These are phyloP conservation scores for Pelargonium nanum DNA, from an alignment of 345 rosid species.

Conservation along the genomic window DNA sequence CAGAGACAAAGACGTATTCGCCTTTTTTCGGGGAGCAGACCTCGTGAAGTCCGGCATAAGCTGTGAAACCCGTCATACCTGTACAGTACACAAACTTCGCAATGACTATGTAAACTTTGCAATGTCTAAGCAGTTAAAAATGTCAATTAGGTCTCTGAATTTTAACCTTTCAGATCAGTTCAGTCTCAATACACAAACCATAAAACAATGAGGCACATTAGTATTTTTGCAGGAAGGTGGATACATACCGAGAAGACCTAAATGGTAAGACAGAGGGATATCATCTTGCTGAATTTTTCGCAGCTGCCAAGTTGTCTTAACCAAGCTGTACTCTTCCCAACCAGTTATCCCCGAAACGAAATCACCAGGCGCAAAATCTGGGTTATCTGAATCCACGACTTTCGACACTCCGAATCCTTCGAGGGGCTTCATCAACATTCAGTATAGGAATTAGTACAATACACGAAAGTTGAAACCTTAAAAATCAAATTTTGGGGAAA, in stretches of 20 bases:
- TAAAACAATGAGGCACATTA: background rate
- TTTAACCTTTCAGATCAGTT: too few species aligned
- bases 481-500: too few species aligned
- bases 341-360: constrained; percentile 45
- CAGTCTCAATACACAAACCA: too few species aligned
- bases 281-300: constrained; percentile 37
- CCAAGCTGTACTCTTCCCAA: constrained; percentile 76
- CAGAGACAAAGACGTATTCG: constrained; percentile 54
- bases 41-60: constrained; percentile 58
- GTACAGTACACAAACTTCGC: background rate
- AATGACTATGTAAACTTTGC: too few species aligned
- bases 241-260: constrained; percentile 64
- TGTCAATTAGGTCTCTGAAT: too few species aligned
- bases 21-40: constrained; percentile 52
- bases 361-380: constrained; percentile 45
- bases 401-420: constrained; percentile 66
- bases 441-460: too few species aligned
- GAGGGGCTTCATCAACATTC: constrained; percentile 41
- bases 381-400: constrained; percentile 55
- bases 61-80: constrained; percentile 80
- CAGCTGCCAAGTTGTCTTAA: constrained; percentile 26
- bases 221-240: background rate
- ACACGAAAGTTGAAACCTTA: too few species aligned
- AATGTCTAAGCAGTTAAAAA: too few species aligned
- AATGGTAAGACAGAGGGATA: constrained; percentile 55